phyloP scores from a whole-genome alignment of 2,329 filamentous ascomycete species.

The Drechmeria coniospora region DNA sequence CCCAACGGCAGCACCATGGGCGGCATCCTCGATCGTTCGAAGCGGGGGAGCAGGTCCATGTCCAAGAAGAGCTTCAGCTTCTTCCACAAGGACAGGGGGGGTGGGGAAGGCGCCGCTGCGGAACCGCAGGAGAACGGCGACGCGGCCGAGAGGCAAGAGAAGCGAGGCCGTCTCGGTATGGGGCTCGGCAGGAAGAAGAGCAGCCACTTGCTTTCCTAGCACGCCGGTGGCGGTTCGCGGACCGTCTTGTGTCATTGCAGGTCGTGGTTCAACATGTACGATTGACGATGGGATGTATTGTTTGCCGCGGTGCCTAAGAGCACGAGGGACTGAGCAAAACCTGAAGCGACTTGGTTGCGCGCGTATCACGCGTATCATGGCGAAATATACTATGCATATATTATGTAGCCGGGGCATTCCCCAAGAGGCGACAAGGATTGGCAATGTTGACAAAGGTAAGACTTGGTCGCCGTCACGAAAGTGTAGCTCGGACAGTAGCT shows the following conservation, averaged over 20 bases:
- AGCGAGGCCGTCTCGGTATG: slow-evolving; percentile 50
- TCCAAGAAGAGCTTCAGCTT: slow-evolving; percentile 61
- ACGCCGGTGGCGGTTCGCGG: background rate
- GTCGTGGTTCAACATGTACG: slow-evolving; percentile 6
- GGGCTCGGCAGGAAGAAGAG: slow-evolving; percentile 59
- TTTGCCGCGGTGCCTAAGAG: background rate
- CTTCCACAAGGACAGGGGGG: slow-evolving; percentile 36
- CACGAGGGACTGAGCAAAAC: no score
- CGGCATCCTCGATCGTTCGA: slow-evolving; percentile 46
- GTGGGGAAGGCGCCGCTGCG: slow-evolving; percentile 7
- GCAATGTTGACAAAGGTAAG: no score
- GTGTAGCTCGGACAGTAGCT: no score
- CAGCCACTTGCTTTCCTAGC: slow-evolving; percentile 23
- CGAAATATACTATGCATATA: no score
- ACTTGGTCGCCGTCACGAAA: no score
- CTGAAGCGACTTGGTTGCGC: slow-evolving; percentile 1
- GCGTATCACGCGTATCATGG: no score
- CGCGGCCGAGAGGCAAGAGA: slow-evolving; percentile 29
- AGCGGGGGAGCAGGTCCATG: slow-evolving; percentile 63
- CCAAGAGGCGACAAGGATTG: no score
- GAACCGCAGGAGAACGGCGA: slow-evolving; percentile 17
- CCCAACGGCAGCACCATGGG: slow-evolving; percentile 17
- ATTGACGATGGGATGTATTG: slow-evolving; percentile 5
- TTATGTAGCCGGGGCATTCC: no score
- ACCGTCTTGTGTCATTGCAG: slow-evolving; percentile 1